These are phyloP conservation scores for Globisporangium solare DNA, from an alignment of 352 stramenopile genomes.

Conservation along the genomic window DNA sequence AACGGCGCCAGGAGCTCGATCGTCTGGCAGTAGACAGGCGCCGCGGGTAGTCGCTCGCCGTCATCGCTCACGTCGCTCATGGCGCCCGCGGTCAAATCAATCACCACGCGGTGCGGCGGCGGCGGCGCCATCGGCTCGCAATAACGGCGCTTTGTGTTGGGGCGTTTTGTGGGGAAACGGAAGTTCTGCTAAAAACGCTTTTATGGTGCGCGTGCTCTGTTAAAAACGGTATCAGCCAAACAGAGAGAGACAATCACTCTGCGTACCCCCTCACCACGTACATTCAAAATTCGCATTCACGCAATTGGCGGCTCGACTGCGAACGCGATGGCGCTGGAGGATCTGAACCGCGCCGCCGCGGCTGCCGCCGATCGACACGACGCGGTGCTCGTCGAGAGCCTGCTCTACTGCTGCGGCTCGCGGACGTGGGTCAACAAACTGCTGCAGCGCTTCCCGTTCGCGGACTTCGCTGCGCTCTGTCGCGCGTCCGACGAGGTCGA, in stretches of 20 bases:
- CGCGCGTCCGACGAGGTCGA: slow-evolving; percentile 38
- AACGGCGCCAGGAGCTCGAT: slow-evolving; percentile 14
- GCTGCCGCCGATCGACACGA: slow-evolving; percentile 12
- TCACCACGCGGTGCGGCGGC: background rate
- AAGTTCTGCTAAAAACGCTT: background rate
- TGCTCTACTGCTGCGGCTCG: slow-evolving; percentile 67
- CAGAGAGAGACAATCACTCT: background rate
- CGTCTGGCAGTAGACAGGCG: slow-evolving; percentile 1
- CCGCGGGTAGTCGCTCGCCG: slow-evolving; percentile 1
- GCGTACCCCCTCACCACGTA: no score
- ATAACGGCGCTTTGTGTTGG: background rate
- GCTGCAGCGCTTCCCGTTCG: slow-evolving; percentile 31
- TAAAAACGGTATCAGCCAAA: background rate
- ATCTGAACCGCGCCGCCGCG: slow-evolving; percentile 37
- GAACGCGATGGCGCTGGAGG: slow-evolving; percentile 20
- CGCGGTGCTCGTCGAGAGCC: slow-evolving; percentile 28
- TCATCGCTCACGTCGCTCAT: slow-evolving; percentile 6
- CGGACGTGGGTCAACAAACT: slow-evolving; percentile 42
- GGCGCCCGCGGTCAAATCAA: background rate
- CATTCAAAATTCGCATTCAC: no score
- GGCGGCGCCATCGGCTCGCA: background rate
- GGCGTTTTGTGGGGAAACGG: no score
- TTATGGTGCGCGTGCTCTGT: no score
- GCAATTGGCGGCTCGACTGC: no score
- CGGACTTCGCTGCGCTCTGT: slow-evolving; percentile 36